Evolutionary conservation across 2,329 filamentous ascomycete genomes (phyloP).

Genomic region (Aspergillus fumigatus): DNA sequence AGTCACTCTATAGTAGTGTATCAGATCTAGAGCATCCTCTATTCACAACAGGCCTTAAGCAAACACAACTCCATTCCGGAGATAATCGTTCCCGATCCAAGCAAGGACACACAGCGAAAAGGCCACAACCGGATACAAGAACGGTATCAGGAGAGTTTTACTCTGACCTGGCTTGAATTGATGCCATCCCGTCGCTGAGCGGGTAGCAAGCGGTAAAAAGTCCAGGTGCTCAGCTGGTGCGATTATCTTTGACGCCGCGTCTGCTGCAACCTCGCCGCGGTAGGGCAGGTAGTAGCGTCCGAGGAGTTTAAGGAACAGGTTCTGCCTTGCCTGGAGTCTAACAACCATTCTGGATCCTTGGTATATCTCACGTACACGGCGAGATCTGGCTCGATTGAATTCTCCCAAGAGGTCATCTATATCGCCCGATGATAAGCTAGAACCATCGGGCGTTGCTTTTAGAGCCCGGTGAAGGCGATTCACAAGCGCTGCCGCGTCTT

Average conservation of each 20-base stretch:
- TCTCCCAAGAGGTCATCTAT: not conserved
- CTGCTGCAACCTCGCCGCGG: constrained; percentile 7
- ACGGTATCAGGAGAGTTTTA: not conserved
- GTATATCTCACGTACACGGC: not conserved
- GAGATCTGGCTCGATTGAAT: not conserved
- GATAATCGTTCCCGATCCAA: not conserved
- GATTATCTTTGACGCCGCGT: constrained; percentile 14
- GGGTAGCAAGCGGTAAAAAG: not conserved
- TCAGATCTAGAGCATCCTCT: no score
- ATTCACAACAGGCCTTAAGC: not conserved
- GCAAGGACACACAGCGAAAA: not conserved
- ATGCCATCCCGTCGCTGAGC: not conserved
- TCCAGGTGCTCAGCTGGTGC: not conserved
- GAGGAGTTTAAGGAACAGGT: not conserved
- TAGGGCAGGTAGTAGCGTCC: not conserved
- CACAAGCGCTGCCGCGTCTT: constrained; percentile 32
- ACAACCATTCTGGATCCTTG: not conserved
- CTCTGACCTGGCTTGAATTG: not conserved
- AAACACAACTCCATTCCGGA: not conserved
- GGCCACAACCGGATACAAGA: not conserved
- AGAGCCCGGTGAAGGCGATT: constrained; percentile 12
- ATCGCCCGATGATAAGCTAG: not conserved
- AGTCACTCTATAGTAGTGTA: not conserved
- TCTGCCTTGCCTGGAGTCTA: not conserved
- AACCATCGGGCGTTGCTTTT: not conserved